phyloP scores from a whole-genome alignment of 2,329 filamentous ascomycete species.

The Macroventuria anomochaeta region DNA sequence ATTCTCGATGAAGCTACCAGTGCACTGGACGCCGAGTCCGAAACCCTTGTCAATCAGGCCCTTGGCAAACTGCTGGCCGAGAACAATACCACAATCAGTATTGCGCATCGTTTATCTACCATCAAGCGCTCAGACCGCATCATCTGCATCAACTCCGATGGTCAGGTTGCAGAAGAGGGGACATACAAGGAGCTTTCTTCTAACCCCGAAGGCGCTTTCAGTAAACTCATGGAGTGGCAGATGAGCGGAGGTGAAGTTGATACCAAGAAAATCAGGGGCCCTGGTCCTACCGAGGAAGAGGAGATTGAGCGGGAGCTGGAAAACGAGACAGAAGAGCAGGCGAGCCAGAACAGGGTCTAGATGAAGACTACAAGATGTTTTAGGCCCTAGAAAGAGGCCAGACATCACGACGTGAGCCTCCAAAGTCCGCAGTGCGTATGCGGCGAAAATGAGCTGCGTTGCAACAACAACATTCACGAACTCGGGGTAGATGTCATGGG shows the following conservation, averaged over 20 bases:
- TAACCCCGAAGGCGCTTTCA: slow-evolving; percentile 82
- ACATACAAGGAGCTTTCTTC: slow-evolving; percentile 78
- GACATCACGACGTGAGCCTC: neutral
- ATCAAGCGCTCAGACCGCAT: slow-evolving; percentile 96
- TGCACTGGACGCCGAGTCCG: slow-evolving; percentile 93
- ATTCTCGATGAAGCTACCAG: slow-evolving; percentile 96
- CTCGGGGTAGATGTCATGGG: neutral
- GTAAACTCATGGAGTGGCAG: slow-evolving; percentile 98
- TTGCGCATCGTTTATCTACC: slow-evolving; percentile 92
- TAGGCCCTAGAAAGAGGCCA: neutral
- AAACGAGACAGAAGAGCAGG: slow-evolving; percentile 45
- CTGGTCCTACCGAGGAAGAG: slow-evolving; percentile 55
- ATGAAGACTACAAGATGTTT: neutral
- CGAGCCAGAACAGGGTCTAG: slow-evolving; percentile 30
- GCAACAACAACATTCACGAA: neutral
- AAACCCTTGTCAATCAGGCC: slow-evolving; percentile 94
- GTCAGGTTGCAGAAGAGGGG: slow-evolving; percentile 88
- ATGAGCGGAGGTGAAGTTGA: slow-evolving; percentile 78
- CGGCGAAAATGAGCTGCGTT: neutral
- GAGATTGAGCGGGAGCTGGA: slow-evolving; percentile 56
- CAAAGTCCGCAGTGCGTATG: neutral
- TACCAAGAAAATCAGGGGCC: slow-evolving; percentile 32
- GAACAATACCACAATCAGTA: slow-evolving; percentile 95
- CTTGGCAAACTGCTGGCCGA: slow-evolving; percentile 80
- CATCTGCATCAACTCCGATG: slow-evolving; percentile 86